A percentile compares a stretch with the other conserved stretches of the same genome.
Evolutionary conservation across 2,329 filamentous ascomycete genomes (phyloP).

Genomic region (Colletotrichum agaves): DNA sequence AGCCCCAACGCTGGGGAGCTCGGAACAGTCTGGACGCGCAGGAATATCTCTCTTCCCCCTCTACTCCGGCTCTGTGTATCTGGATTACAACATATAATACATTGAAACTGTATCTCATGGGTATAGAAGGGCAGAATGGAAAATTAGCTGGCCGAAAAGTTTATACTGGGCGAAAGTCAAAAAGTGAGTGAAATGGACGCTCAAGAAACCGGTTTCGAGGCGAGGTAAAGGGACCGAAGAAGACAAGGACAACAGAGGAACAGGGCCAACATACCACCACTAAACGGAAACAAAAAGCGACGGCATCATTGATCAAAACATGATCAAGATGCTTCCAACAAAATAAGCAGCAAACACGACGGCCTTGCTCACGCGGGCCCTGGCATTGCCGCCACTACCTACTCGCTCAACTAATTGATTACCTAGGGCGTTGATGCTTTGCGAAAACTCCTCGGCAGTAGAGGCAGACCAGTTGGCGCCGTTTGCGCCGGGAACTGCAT

Average conservation of each 20-base stretch:
- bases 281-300: not conserved
- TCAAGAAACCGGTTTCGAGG: not conserved
- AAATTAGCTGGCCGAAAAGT: too few relatives aligned
- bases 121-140: too few relatives aligned
- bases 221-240: not conserved
- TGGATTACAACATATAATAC: too few relatives aligned
- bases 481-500: slow-evolving; percentile 65
- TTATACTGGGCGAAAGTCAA: too few relatives aligned
- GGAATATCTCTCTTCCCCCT: too few relatives aligned
- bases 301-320: not conserved
- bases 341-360: not conserved
- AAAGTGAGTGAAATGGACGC: too few relatives aligned
- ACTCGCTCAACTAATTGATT: slow-evolving; percentile 60
- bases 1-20: too few relatives aligned
- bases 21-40: too few relatives aligned
- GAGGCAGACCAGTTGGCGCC: slow-evolving; percentile 66
- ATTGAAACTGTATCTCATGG: too few relatives aligned
- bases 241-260: not conserved
- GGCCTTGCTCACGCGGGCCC: not conserved
- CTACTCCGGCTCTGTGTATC: too few relatives aligned
- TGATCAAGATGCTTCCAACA: not conserved
- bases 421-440: slow-evolving; percentile 62
- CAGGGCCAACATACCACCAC: not conserved
- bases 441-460: slow-evolving; percentile 60
- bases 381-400: slow-evolving; percentile 31